Percentiles rank a stretch among this genome's conserved stretches.
Conservation (phyloP, 106 monocot genomes). For the Agapanthus africanus region DNA sequence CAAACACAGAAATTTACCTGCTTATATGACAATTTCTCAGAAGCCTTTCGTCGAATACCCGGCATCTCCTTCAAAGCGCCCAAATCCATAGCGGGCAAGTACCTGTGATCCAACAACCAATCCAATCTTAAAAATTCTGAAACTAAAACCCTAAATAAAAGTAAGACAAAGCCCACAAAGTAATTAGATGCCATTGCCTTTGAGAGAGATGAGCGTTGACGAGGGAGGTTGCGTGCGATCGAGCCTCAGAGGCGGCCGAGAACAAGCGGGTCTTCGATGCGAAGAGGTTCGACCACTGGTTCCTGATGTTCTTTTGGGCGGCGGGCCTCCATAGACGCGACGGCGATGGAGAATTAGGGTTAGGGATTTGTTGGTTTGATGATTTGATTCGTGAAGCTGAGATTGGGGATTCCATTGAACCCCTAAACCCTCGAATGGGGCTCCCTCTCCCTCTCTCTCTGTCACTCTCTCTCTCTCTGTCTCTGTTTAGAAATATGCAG, state of each 20-base stretch:
- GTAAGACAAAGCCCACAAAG: no score
- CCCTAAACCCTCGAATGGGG: no score
- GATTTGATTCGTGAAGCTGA: neutral
- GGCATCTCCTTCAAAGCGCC: slow-evolving; percentile 75
- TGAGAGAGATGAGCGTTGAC: slow-evolving; percentile 63
- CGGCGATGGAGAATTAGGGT: slow-evolving; percentile 18
- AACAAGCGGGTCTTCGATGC: slow-evolving; percentile 28
- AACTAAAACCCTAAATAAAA: no score
- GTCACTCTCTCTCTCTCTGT: no score
- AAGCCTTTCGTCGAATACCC: slow-evolving; percentile 39
- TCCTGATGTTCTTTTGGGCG: slow-evolving; percentile 68
- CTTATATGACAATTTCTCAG: slow-evolving; percentile 39
- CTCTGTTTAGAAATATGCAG: no score
- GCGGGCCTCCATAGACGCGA: slow-evolving; percentile 64
- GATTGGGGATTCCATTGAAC: neutral
- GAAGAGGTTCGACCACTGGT: slow-evolving; percentile 70
- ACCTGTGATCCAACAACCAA: no score
- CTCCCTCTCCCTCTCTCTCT: no score
- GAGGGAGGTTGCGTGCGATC: slow-evolving; percentile 50
- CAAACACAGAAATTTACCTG: slow-evolving; percentile 35
- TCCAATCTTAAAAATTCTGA: no score
- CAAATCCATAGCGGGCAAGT: slow-evolving; percentile 67
- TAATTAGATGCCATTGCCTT: no score
- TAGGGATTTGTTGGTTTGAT: neutral
- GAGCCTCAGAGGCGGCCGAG: slow-evolving; percentile 38